Conservation (phyloP, 345 rosid genomes). For the Hypericum perforatum region DNA sequence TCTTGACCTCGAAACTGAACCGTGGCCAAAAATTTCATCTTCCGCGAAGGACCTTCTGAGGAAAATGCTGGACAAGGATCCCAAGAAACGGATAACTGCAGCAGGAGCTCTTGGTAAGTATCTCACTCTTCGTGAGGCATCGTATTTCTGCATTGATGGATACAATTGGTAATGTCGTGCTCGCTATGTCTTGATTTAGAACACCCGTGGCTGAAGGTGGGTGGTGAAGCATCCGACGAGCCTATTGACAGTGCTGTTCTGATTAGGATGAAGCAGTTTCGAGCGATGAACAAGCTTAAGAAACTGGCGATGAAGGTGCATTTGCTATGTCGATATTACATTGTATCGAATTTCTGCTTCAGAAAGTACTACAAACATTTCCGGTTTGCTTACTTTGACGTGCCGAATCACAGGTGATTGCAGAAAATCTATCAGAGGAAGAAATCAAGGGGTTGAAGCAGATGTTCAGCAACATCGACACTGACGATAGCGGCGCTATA, state of each 20-base stretch:
- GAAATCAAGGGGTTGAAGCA: conserved; percentile 27
- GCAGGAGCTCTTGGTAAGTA: conserved; percentile 18
- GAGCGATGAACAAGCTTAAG: conserved; percentile 31
- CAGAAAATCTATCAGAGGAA: conserved; percentile 22
- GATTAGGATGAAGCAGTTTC: conserved; percentile 17
- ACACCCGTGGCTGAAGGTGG: conserved; percentile 25
- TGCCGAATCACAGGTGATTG: conserved; percentile 16
- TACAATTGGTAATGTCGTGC: not conserved
- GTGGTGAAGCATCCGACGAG: conserved; percentile 14
- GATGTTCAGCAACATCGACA: conserved; percentile 28
- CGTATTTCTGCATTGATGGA: not conserved
- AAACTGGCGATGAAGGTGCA: conserved; percentile 22
- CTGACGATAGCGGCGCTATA: conserved; percentile 25
- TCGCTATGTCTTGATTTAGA: conserved; percentile 8
- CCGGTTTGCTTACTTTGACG: too few species aligned
- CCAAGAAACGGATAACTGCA: conserved; percentile 21
- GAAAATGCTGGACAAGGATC: conserved; percentile 21
- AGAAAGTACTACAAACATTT: too few species aligned
- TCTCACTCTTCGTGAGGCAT: not conserved
- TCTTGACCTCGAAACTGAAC: conserved; percentile 14
- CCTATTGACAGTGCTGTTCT: conserved; percentile 23
- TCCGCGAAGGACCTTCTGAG: conserved; percentile 21
- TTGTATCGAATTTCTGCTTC: too few species aligned
- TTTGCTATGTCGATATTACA: too few species aligned
- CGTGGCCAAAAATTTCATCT: conserved; percentile 24